Evolutionary conservation across 2,329 filamentous ascomycete species (phyloP).

Genomic region (Zymoseptoria ardabiliae): DNA sequence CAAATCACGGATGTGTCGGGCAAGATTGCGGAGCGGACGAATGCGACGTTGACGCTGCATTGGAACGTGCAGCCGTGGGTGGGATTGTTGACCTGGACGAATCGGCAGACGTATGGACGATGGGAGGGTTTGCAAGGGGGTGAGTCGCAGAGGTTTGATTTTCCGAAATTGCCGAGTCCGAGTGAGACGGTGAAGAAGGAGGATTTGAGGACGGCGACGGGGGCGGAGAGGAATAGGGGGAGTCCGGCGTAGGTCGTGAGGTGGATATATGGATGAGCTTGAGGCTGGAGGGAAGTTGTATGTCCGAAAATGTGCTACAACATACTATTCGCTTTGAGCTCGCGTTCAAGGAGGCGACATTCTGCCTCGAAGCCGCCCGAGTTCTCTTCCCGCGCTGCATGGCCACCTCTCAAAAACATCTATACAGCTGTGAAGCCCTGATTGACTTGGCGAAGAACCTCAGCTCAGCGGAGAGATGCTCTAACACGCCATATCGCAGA

Average conservation of each 20-base stretch:
- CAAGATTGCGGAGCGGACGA: constrained; percentile 62
- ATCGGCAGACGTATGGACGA: constrained; percentile 37
- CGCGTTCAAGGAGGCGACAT: not conserved
- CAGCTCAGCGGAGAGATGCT: too few relatives aligned
- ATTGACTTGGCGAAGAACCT: too few relatives aligned
- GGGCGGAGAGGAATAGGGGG: constrained; percentile 41
- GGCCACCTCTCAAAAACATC: too few relatives aligned
- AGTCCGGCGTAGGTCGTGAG: constrained; percentile 30
- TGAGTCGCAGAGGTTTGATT: constrained; percentile 58
- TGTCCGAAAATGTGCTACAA: not conserved
- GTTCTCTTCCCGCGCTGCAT: too few relatives aligned
- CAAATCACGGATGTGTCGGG: constrained; percentile 87
- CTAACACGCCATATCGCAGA: too few relatives aligned
- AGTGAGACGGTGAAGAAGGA: constrained; percentile 43
- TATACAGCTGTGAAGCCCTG: too few relatives aligned
- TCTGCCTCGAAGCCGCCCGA: too few relatives aligned
- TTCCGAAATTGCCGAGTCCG: constrained; percentile 53
- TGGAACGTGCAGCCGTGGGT: constrained; percentile 99
- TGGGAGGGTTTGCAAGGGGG: constrained; percentile 63
- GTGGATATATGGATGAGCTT: not conserved
- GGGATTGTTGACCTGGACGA: constrained; percentile 73
- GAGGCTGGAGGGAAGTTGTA: not conserved
- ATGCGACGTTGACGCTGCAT: constrained; percentile 72
- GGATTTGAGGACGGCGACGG: constrained; percentile 42
- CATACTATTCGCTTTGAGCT: not conserved